phyloP scores from a whole-genome alignment of 176 grass and related monocot genomes.

The Canna indica region DNA sequence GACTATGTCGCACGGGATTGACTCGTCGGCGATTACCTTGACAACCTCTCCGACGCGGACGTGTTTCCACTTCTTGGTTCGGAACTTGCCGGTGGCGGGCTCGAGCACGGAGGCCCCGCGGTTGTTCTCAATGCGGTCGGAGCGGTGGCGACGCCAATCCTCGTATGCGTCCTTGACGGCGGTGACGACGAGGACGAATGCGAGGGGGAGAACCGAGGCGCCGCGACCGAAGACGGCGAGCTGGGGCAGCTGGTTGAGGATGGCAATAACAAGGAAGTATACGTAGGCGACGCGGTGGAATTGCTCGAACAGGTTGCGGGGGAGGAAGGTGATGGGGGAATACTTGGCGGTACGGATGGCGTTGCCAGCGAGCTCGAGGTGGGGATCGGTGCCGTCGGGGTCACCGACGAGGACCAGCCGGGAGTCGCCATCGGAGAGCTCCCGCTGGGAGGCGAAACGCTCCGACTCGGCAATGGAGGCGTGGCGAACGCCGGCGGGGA shows the following conservation, averaged over 20 bases:
- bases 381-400: slow-evolving; percentile 38
- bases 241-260: slow-evolving; percentile 81
- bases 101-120: slow-evolving; percentile 7
- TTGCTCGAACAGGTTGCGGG: slow-evolving; percentile 91
- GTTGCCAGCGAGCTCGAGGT: slow-evolving; percentile 52
- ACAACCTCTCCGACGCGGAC: slow-evolving; percentile 13
- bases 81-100: not conserved
- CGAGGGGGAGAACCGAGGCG: slow-evolving; percentile 20
- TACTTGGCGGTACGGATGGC: slow-evolving; percentile 83
- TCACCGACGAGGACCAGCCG: slow-evolving; percentile 50
- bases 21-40: slow-evolving; percentile 1
- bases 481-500: slow-evolving; percentile 6
- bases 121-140: slow-evolving; percentile 19
- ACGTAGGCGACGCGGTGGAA: slow-evolving; percentile 87
- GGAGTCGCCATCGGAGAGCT: slow-evolving; percentile 59
- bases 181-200: slow-evolving; percentile 25
- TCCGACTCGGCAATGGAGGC: slow-evolving; percentile 49
- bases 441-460: slow-evolving; percentile 52
- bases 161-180: slow-evolving; percentile 26
- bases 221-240: slow-evolving; percentile 25
- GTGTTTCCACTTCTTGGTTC: slow-evolving; percentile 9
- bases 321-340: slow-evolving; percentile 74
- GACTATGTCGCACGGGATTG: slow-evolving; percentile 20
- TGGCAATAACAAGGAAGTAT: slow-evolving; percentile 82
- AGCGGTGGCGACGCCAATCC: slow-evolving; percentile 24